phyloP scores from a whole-genome alignment of 83 land plant species.

The Larix sibirica region DNA sequence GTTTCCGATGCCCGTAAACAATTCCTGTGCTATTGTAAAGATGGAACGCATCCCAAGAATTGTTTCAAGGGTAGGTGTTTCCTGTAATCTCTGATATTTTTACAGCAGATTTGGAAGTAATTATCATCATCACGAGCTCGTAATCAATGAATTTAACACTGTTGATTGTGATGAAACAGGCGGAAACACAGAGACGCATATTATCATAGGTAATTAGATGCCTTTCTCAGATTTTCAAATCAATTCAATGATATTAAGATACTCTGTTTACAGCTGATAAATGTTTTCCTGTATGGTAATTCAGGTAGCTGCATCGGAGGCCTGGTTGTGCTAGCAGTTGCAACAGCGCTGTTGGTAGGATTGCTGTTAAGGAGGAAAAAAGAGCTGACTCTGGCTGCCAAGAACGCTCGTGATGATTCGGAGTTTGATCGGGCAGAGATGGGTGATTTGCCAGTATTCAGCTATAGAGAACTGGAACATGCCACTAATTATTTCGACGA shows the following conservation, averaged over 20 bases:
- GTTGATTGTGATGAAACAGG: no score
- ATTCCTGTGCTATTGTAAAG: neutral
- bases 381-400: neutral
- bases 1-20: neutral
- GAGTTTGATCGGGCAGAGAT: neutral
- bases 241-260: neutral
- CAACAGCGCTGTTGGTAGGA: neutral
- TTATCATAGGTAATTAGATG: neutral
- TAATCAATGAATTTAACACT: no score
- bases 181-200: neutral
- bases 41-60: neutral
- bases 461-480: slow-evolving; percentile 55
- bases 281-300: neutral
- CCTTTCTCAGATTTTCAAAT: neutral
- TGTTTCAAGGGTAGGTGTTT: neutral
- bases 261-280: no score
- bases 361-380: neutral
- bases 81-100: neutral
- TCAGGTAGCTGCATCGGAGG: neutral
- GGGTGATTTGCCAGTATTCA: slow-evolving; percentile 27
- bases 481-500: slow-evolving; percentile 58
- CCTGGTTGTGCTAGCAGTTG: neutral
- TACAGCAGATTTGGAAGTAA: neutral
- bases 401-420: neutral
- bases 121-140: neutral